Evolutionary conservation across 2,329 filamentous ascomycete genomes (phyloP), one percentile per base, ranked within the genome.

Genomic region (Fusarium globosum): DNA sequence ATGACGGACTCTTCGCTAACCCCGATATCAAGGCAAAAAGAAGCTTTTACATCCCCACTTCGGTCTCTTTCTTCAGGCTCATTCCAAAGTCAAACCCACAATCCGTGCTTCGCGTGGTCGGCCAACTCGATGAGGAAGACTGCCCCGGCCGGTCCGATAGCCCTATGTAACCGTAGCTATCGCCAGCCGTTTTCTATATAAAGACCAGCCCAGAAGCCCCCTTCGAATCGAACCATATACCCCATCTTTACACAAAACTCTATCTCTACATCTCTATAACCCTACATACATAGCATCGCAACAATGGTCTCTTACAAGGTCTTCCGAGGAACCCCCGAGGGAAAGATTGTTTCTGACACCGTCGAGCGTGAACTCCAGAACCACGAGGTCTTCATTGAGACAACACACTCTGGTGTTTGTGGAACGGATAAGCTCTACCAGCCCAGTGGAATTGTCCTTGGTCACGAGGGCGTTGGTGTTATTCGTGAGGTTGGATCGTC

Each of bases 351-450:
- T 33, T 45, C 72, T 48, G 61, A 67, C 39, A 67, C 49, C 1
- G 72, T 74, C 23, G 58, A 69, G 60, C 69, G 72, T 9, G 46
- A 59, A 23, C 72, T 74, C 7, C 46, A 73, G 61, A 62, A 59
- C 58, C 69, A 74, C 35, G 72, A 74, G 23, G 72, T 74, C 28
- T 74, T 63, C 18, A 68, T 74, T 35, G 72, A 74, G 72, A 74
- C 72, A 20, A 74, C 72, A 30, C 72, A 74, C 41, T 75, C 72
- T 33, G 72, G 72, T 15, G 72, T 74, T 18, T 74, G 72, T 15
- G 72, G 53, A 16, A 74, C 72, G 2, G 72, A 74, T 7, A 75
- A 74, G 69, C 49, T 75, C 4, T 74, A 74, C 55, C 55, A 59
- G 35, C 43, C 61, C 6, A 70, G 69, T 11, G 72, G 72, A 6